Conservation (phyloP, 2,329 filamentous ascomycete genomes). For the Helminthosporium solani region DNA sequence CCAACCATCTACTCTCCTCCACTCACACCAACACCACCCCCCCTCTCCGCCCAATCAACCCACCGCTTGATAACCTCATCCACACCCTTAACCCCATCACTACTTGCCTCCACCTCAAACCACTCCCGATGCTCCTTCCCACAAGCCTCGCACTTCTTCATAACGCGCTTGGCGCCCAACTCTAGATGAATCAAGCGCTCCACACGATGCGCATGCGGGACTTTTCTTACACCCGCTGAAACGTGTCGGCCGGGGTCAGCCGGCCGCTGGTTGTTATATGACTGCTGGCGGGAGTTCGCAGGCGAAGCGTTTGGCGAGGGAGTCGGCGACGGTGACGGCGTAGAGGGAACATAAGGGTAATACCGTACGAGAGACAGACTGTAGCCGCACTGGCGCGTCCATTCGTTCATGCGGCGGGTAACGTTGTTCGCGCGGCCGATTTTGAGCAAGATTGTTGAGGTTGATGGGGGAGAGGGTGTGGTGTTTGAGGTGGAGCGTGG, state of each 20-base stretch:
- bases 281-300: conserved; percentile 25
- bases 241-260: conserved; percentile 12
- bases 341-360: conserved; percentile 71
- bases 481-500: conserved; percentile 12
- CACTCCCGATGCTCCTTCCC: conserved; percentile 88
- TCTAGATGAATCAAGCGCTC: conserved; percentile 91
- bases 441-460: conserved; percentile 57
- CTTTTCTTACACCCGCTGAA: conserved; percentile 58
- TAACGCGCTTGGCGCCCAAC: conserved; percentile 61
- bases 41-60: conserved; percentile 75
- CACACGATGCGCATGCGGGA: conserved; percentile 82
- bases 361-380: conserved; percentile 83
- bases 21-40: not conserved
- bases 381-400: conserved; percentile 90
- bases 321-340: conserved; percentile 23
- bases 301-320: conserved; percentile 28
- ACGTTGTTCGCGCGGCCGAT: conserved; percentile 76
- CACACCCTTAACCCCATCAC: conserved; percentile 66
- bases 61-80: conserved; percentile 79
- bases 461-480: too few relatives aligned
- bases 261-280: conserved; percentile 19
- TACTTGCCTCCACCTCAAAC: conserved; percentile 83
- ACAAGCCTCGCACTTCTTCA: conserved; percentile 70
- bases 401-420: conserved; percentile 86
- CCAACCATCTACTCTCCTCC: not conserved